Evolutionary conservation across 2,329 filamentous ascomycete genomes (phyloP), one percentile per base, ranked within the genome.

Genomic region (Calcarisporium arbuscula): DNA sequence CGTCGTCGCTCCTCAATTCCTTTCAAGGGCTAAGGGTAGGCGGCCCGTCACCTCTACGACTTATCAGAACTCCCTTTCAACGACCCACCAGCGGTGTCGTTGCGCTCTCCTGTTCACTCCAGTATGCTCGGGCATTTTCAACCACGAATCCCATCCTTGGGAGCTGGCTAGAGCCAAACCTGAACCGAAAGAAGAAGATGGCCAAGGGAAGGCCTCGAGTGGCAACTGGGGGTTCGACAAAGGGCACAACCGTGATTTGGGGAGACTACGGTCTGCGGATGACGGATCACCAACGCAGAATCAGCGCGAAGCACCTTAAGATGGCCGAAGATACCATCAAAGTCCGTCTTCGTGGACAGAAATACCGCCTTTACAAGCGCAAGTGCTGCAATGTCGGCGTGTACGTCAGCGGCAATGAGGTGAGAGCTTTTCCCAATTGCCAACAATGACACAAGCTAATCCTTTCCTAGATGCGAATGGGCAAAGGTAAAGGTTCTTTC

Each of bases 401-500:
- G 16, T 98, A 92, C 61, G 82, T 87, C 38, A 92, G 83, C 59
- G 92, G 92, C 38, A 98, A 96, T 54, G 92, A 98, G 66, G 80
- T 82, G 52, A 48, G 73, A 38, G 52, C n/a, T 12, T 22, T 5
- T 29, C 14, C 8, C n/a, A 17, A n/a, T 5, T 6, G 17, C 9
- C 17, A 10, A 20, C 12, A 12, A 23, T 17, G 30, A 28, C 5
- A 17, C 25, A 19, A 20, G 25, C 30, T 30, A 30, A 32, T 11
- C 6, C 8, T 22, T 35, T 34, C 30, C 6, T 45, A 82, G 78
- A 83, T 87, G 60, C 83, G 92, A 75, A 98, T 98, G 94, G 92
- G 92, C 60, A 98, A 96, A 65, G 92, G 92, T 64, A 98, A 98
- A 61, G 92, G 92, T 49, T 85, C 82, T 43, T 96, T 98, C 56